Evolutionary conservation across 768 basidiomycete genomes (phyloP), one percentile per base, ranked within the genome.

Genomic region (Tylopilus sp.): DNA sequence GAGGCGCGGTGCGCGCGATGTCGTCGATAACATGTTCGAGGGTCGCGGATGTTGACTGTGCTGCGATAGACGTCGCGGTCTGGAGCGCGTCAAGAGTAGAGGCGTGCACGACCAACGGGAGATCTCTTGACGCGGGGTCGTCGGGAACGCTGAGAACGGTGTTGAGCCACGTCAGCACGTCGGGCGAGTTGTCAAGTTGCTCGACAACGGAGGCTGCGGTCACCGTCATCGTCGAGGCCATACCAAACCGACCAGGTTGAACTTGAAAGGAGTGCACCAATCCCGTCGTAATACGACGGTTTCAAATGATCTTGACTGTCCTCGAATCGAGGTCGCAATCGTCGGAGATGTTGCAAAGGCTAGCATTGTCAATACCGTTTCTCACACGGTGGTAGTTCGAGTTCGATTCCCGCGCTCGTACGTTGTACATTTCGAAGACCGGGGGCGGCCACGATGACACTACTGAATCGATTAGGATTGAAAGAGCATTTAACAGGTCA

Each of bases 11-110:
- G 45, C 94, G 83, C 3, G 95, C 92, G 38, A 98, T 90, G 66
- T 98, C 94, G 64, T 93, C 87, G 53, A 99, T 94, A 42, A 85
- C 82, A 55, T 85, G 85, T 68, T 98, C 97, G 51, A 98, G 81
- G 48, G 87, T 77, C 12, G 85, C 74, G 3, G 93, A 90, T 0
- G 94, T 95, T 61, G 98, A 95, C 64, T 93, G 87, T 38, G 85
- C 85, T 31, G 92, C 86, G 34, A 94, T 80, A 55, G 96, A 92
- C 24, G 97, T 80, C n/a, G 82, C 76, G 6, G 86, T 85, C 17
- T 92, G 75, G 14, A 96, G 78, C 33, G 84, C 80, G 12, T 85
- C 83, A 52, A 97, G 81, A 50, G 83, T 82, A 51, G 85, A 79
- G 62, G 93, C 89, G 41, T 93, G 80, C 37, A 76, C 77, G 8